Evolutionary conservation across 1,284 basidiomycete genomes (phyloP), one percentile per base, ranked within the genome.

Genomic region (Cutaneotrichosporon cyanovorans): DNA sequence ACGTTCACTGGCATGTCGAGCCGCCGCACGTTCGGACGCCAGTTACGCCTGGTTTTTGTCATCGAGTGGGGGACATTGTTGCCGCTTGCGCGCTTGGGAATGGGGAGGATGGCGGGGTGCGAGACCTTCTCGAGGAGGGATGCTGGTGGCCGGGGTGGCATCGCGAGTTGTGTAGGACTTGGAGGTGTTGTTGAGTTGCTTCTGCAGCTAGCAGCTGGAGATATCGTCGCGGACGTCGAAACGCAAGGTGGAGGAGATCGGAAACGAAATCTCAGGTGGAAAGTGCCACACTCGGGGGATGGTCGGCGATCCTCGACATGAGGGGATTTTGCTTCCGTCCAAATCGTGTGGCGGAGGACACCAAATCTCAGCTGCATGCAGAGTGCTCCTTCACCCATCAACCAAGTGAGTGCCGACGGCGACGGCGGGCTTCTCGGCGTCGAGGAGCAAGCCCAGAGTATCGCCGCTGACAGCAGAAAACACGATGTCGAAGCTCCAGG

Each of bases 61-160:
- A 86, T 82, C 19, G 89, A 93, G 70, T 87, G 85, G 0, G 90
- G 88, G 42, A 92, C 86, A 64, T 84, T 91, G 77, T 93, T 91
- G 32, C 90, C 90, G 56, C 58, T 51, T 40, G 57, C 45, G 23
- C 51, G 52, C 10, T 53, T 45, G 11, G 67, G 58, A 32, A 71
- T 59, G n/a, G 62, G 62, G 28, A 71, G 48, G 50, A 71, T 61
- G 7, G 66, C 45, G 6, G 66, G 65, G 47, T 64, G 57, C 10
- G 62, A 55, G 9, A 46, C 37, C 22, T 60, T 59, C 11, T 53
- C 34, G 10, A 63, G 55, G 4, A 61, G 45, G 18, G 49, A 37
- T 34, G 43, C 36, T 31, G 48, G 21, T 16, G 30, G 37, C 11
- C 19, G 15, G 43, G 38, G 28, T 12, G 53, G 35, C 54, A 52